Conservation (phyloP, 176 grass and related monocot species). For the Cenchrus purpureus region DNA sequence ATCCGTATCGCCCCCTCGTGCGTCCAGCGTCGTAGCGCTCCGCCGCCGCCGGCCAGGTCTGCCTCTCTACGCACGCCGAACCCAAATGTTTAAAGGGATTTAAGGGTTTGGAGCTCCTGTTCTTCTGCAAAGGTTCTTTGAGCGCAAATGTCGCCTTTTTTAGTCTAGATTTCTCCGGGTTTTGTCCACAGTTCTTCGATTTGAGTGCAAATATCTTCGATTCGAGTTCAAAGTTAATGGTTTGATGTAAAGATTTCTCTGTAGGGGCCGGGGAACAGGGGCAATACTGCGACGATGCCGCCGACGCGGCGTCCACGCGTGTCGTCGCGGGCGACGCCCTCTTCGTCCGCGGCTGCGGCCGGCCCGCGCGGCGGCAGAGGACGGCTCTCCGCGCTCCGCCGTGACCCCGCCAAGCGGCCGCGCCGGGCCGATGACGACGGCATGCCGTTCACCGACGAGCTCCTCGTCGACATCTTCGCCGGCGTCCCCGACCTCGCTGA, state of each 20-base stretch:
- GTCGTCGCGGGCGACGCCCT: background rate
- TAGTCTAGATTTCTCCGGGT: background rate
- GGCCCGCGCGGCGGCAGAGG: background rate
- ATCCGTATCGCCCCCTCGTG: background rate
- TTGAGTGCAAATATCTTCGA: background rate
- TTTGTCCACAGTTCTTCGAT: background rate
- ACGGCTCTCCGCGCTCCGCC: background rate
- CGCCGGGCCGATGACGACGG: background rate
- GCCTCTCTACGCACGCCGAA: background rate
- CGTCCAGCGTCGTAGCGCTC: background rate
- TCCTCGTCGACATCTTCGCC: conserved; percentile 9
- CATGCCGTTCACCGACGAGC: conserved; percentile 4
- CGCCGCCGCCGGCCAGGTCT: background rate
- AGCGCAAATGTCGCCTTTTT: background rate
- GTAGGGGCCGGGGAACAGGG: background rate
- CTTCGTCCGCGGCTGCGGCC: background rate
- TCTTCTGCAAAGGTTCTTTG: background rate
- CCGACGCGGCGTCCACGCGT: background rate
- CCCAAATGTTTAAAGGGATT: background rate
- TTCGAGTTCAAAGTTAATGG: background rate
- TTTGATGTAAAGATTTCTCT: background rate
- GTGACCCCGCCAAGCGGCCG: background rate
- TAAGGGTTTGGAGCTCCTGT: background rate
- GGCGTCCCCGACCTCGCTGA: background rate
- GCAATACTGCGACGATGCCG: background rate